These are phyloP conservation scores for Fusarium lyarnte DNA, from an alignment of 2,329 filamentous ascomycete species.

Conservation along the genomic window DNA sequence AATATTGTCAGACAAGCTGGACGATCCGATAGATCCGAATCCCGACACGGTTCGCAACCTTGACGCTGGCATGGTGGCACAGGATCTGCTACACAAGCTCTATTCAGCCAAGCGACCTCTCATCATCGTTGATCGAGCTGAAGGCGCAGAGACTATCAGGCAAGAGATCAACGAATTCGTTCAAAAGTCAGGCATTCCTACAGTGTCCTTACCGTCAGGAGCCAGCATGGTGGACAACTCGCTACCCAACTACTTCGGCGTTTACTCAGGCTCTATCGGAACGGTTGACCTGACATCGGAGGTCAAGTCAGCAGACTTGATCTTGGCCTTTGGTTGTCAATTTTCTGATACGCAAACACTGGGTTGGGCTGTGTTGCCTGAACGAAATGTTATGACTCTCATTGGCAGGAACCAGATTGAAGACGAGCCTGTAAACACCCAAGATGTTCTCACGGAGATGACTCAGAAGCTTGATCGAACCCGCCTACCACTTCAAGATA, in stretches of 20 bases:
- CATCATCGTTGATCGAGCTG: not conserved
- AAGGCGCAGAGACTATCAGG: not conserved
- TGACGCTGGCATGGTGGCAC: not conserved
- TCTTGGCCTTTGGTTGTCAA: constrained; percentile 17
- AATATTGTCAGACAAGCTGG: not conserved
- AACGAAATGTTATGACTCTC: not conserved
- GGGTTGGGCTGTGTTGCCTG: not conserved
- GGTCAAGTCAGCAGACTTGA: not conserved
- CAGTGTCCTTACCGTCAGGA: not conserved
- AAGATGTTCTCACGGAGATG: not conserved
- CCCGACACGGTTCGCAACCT: accelerated
- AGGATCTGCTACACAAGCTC: not conserved
- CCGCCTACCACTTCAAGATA: not conserved
- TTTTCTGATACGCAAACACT: constrained; percentile 24
- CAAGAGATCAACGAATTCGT: not conserved
- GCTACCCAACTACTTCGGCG: constrained; percentile 4
- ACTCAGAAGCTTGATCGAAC: accelerated
- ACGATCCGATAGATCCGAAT: not conserved
- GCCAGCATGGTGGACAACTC: constrained; percentile 1
- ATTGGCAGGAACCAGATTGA: not conserved
- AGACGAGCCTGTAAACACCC: not conserved
- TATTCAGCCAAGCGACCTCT: not conserved
- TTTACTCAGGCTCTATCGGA: not conserved
- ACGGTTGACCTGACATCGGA: not conserved
- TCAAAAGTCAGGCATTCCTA: not conserved